Base-by-base conservation (phyloP, 1,139 yeast species). In the Suhomyces chickasaworum region DNA sequence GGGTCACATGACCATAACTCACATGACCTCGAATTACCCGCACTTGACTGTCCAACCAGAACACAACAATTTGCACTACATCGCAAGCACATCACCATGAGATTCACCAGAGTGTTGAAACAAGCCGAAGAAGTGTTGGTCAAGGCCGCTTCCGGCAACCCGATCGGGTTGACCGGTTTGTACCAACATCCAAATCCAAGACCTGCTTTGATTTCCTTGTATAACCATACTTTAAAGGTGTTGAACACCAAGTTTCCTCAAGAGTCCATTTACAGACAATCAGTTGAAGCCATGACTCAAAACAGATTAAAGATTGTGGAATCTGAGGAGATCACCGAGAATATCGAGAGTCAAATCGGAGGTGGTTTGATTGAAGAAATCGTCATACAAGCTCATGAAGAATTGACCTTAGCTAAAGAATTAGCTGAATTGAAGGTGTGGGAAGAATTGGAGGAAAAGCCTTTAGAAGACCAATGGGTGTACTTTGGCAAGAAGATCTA, bases 321-420 rank as follows among this genome's bases (percentile, higher is more conserved):
- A 63, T 60, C 68, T 33, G 78, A 80, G 51, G 89, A 84, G 55
- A 80, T 83, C 49, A 71, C 78, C 40, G 87, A 80, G 60, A 80
- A 76, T 56, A 86, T 89, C 58, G 96, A 89, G 70, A 69, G 73
- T 53, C 72, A 83, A 64, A 85, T 89, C 54, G 96, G 95, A 16
- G 81, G 85, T 54, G 96, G 96, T 2, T 78, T 89, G 56, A 84
- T 89, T 54, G 96, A 89, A 69, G 96, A 89, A 71, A 70, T 89
- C 47, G 66, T 89, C 48, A 75, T 87, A 51, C 96, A 89, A 70
- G 96, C 96, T 13, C 81, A 84, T 56, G 95, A 88, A 51, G 96
- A 89, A 69, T 79, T 81, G 57, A 78, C 73, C 43, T 76, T 89
- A 64, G 85, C 89, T 45, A 72, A 80, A 58, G 80, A 83, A 64